These are phyloP conservation scores for Alternaria infectoria DNA, from an alignment of 2,329 filamentous ascomycete species.

Conservation along the genomic window DNA sequence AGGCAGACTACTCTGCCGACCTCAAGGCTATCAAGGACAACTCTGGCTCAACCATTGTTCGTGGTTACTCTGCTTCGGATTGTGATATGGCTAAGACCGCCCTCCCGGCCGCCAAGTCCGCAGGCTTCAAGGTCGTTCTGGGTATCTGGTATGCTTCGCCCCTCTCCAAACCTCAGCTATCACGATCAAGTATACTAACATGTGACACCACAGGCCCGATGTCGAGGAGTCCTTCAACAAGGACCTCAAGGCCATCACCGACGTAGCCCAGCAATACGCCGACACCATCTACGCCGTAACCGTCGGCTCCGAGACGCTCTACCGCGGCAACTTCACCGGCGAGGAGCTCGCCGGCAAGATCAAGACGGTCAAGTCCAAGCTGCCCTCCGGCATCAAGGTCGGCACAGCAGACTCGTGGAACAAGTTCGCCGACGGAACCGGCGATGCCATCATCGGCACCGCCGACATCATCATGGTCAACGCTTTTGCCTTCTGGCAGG, in stretches of 20 bases:
- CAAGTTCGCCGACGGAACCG: conserved; percentile 72
- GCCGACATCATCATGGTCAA: conserved; percentile 70
- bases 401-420: conserved; percentile 78
- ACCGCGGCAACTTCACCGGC: conserved; percentile 71
- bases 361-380: conserved; percentile 62
- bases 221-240: conserved; percentile 65
- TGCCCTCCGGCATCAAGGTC: conserved; percentile 61
- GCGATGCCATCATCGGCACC: conserved; percentile 67
- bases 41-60: conserved; percentile 62
- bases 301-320: conserved; percentile 73
- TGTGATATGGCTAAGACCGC: conserved; percentile 69
- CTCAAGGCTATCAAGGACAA: conserved; percentile 65
- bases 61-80: conserved; percentile 71
- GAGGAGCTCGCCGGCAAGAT: conserved; percentile 66
- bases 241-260: conserved; percentile 65
- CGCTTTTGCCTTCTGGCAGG: conserved; percentile 77
- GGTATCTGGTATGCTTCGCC: conserved; percentile 66
- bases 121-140: conserved; percentile 71
- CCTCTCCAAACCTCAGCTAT: not conserved
- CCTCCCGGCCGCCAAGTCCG: conserved; percentile 68
- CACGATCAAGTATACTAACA: not conserved
- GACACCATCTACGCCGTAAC: conserved; percentile 71
- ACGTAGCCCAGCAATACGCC: conserved; percentile 56
- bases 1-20: conserved; percentile 68
- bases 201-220: conserved; percentile 60